Evolutionary conservation across 2,329 filamentous ascomycete genomes (phyloP), one percentile per base, ranked within the genome.

Genomic region (Magnaporthales sp.): DNA sequence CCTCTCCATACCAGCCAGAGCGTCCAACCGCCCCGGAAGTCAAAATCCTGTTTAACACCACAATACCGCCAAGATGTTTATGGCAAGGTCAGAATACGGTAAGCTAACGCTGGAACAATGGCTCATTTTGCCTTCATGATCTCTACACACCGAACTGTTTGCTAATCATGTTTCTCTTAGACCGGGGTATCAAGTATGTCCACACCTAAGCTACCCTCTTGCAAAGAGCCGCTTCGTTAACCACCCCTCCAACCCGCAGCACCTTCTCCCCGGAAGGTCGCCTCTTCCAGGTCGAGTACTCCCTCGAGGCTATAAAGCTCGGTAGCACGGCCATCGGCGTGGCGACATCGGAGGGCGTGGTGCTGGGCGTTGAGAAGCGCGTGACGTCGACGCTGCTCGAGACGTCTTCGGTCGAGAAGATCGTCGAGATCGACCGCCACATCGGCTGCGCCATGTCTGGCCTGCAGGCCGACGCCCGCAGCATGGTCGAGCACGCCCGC

Each of bases 271-370:
- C 95, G 69, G 95, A 99, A 87, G 95, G 95, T 76, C 95, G 95
- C 81, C 91, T 99, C 80, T 99, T 99, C 87, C 95, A 99, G 84
- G 95, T 99, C 84, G 95, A 99, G 90, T 99, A 99, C 88, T 98
- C 95, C 68, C 91, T 99, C 79, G 95, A 99, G 85, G 95, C 95
- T 80, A 99, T 99, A 88, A 99, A 99, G 85, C 91, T 98, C 72
- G 95, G 95, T 73, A 96, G 92, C 75, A 99, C 95, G 73, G 95
- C 95, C 76, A 99, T 99, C 82, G 95, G 95, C 74, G 93, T 99
- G 72, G 93, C 95, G 74, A 99, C 95, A 63, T 91, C 92, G 67
- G 91, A 96, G 78, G 95, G 95, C 75, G 93, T 98, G 69, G 91
- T 99, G 76, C 90, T 99, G 65, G 95, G 95, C 73, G 95, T 99